These are phyloP conservation scores for Quercus glauca DNA, from an alignment of 306 rosid genomes.

Conservation along the genomic window DNA sequence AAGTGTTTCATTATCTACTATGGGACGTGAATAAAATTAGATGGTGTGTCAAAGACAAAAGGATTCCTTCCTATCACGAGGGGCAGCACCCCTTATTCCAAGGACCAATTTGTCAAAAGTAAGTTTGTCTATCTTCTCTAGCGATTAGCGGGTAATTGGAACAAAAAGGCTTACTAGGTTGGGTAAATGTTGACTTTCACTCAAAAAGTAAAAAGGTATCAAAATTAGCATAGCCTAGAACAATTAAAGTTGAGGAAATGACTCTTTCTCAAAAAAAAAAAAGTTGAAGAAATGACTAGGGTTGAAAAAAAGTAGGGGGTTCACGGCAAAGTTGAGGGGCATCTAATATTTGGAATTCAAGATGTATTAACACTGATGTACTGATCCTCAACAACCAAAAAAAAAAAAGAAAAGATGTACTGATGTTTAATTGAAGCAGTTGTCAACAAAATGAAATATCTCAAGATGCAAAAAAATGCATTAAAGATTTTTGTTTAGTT, in stretches of 20 bases:
- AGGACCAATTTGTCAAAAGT: conserved; percentile 4
- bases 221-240: too few relatives aligned
- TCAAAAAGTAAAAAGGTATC: not conserved
- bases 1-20: not conserved
- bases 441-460: too few relatives aligned
- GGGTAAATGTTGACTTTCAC: not conserved
- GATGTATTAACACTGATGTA: too few relatives aligned
- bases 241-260: not conserved
- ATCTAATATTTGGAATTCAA: too few relatives aligned
- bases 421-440: too few relatives aligned
- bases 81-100: conserved; percentile 1
- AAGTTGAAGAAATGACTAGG: not conserved
- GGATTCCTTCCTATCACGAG: not conserved
- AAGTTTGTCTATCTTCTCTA: not conserved
- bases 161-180: not conserved
- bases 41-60: not conserved
- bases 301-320: too few relatives aligned
- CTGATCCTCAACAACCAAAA: too few relatives aligned
- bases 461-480: too few relatives aligned
- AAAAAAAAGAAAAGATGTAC: too few relatives aligned
- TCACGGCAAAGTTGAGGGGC: too few relatives aligned
- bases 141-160: not conserved
- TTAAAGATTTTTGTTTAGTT: too few relatives aligned
- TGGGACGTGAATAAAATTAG: not conserved
- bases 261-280: too few relatives aligned